Percentiles rank a stretch among this genome's conserved stretches.
phyloP scores from a whole-genome alignment of 352 stramenopile species.

The Globisporangium cystogenes region DNA sequence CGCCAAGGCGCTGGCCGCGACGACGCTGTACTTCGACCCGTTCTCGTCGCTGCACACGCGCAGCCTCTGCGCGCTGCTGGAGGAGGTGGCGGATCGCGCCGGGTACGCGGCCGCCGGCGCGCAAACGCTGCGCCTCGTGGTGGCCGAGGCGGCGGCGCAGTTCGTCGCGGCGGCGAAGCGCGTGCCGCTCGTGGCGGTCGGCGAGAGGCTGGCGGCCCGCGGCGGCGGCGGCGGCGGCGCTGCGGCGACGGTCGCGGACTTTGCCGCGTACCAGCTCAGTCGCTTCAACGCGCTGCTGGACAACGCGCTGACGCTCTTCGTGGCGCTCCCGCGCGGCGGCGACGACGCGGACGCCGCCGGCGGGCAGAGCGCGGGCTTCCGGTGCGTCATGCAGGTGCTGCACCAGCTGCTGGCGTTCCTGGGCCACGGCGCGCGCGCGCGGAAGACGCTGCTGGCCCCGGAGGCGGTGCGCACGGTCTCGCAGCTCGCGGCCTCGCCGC shows the following conservation, averaged over 20 bases:
- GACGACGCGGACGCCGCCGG: background rate
- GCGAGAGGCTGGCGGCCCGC: constrained; percentile 9
- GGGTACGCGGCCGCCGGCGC: constrained; percentile 23
- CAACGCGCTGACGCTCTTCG: constrained; percentile 63
- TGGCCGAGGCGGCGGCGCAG: constrained; percentile 17
- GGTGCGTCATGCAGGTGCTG: constrained; percentile 51
- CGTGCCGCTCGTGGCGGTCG: constrained; percentile 33
- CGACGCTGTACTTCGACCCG: constrained; percentile 45
- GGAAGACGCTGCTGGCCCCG: constrained; percentile 29
- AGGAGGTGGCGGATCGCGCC: constrained; percentile 34
- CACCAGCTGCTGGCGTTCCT: constrained; percentile 59
- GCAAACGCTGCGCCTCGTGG: constrained; percentile 19
- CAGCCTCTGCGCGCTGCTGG: constrained; percentile 42
- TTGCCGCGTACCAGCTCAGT: constrained; percentile 36
- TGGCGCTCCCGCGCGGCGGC: constrained; percentile 35
- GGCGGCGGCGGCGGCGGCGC: constrained; percentile 2
- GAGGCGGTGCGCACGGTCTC: constrained; percentile 33
- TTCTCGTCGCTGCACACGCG: constrained; percentile 51
- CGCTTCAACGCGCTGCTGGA: constrained; percentile 54
- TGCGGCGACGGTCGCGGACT: constrained; percentile 4
- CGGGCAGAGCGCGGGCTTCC: constrained; percentile 34
- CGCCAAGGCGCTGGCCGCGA: constrained; percentile 23
- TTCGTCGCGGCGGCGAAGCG: constrained; percentile 37
- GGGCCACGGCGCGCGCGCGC: constrained; percentile 28
- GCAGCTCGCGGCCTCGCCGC: constrained; percentile 59